Conservation (phyloP, 164 flowering plant genomes). For the Cinnamomum chago region DNA sequence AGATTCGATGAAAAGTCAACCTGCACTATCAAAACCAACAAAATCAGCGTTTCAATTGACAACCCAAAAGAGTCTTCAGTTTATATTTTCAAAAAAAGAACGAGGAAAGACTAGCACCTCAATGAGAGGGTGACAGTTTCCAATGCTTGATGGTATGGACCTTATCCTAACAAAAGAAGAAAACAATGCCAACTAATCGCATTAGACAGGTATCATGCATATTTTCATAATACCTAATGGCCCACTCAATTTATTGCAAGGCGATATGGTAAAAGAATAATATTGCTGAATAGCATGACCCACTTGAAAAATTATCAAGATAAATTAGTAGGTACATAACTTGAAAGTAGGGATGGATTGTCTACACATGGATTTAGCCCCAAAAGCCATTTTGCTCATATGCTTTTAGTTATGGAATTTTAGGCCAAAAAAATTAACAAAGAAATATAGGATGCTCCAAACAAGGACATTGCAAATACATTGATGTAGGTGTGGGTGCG, state of each 20-base stretch:
- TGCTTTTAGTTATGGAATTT: neutral
- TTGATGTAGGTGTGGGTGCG: no score
- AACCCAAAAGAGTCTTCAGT: slow-evolving; percentile 1
- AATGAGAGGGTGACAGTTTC: slow-evolving; percentile 29
- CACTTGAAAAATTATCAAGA: no score
- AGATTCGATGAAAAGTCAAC: slow-evolving; percentile 82
- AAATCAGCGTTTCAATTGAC: neutral
- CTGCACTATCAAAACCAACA: slow-evolving; percentile 28
- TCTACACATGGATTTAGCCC: neutral
- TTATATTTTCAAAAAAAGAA: neutral
- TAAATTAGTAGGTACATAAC: no score
- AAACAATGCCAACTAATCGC: neutral
- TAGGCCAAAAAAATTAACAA: neutral
- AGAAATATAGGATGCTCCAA: no score
- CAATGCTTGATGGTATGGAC: slow-evolving; percentile 24
- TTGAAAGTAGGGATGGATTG: no score
- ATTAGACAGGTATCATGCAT: neutral
- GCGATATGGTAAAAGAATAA: neutral
- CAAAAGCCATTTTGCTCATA: neutral
- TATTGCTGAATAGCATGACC: no score
- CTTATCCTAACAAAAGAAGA: slow-evolving; percentile 21
- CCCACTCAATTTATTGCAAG: neutral
- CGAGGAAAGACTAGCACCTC: slow-evolving; percentile 23
- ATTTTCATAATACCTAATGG: neutral
- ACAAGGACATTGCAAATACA: no score